Conservation (phyloP, 805 yeast genomes). For the Yamadazyma endophytica region DNA sequence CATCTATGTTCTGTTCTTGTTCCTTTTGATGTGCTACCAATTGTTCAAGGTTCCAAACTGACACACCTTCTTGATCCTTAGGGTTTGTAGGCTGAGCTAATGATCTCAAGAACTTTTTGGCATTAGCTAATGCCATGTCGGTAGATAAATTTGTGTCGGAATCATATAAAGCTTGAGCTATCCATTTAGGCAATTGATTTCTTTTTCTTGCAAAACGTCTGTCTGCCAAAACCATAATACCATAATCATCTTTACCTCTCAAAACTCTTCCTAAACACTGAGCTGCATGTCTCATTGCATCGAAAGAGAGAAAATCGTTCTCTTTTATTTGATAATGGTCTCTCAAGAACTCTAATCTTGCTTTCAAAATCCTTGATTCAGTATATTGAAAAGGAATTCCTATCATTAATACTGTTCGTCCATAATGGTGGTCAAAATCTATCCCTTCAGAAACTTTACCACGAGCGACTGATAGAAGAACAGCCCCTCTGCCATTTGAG, state of each 20-base stretch:
- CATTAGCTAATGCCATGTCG: slow-evolving; percentile 95
- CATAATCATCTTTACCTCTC: slow-evolving; percentile 98
- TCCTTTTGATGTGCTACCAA: slow-evolving; percentile 54
- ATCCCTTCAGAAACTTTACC: slow-evolving; percentile 99
- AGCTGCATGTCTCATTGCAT: slow-evolving; percentile 99
- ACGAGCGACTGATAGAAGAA: slow-evolving; percentile 93
- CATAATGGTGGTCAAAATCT: slow-evolving; percentile 98
- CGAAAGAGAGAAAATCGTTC: slow-evolving; percentile 92
- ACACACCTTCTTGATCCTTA: slow-evolving; percentile 88
- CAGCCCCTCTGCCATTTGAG: slow-evolving; percentile 96
- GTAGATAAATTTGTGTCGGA: slow-evolving; percentile 91
- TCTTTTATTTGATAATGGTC: slow-evolving; percentile 92
- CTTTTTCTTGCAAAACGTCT: slow-evolving; percentile 84
- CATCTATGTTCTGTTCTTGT: slow-evolving; percentile 29
- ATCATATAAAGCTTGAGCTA: slow-evolving; percentile 85
- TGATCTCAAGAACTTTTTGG: slow-evolving; percentile 85
- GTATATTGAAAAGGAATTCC: slow-evolving; percentile 99
- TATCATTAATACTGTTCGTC: slow-evolving; percentile 95
- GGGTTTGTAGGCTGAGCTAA: slow-evolving; percentile 93
- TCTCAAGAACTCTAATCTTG: slow-evolving; percentile 87
- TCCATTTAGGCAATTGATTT: slow-evolving; percentile 93
- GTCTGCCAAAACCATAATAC: slow-evolving; percentile 97
- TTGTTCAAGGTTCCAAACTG: slow-evolving; percentile 85
- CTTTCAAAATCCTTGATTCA: slow-evolving; percentile 92
- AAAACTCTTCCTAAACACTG: slow-evolving; percentile 96